Evolutionary conservation across 768 basidiomycete genomes (phyloP).

Genomic region (Tremella mesenterica): DNA sequence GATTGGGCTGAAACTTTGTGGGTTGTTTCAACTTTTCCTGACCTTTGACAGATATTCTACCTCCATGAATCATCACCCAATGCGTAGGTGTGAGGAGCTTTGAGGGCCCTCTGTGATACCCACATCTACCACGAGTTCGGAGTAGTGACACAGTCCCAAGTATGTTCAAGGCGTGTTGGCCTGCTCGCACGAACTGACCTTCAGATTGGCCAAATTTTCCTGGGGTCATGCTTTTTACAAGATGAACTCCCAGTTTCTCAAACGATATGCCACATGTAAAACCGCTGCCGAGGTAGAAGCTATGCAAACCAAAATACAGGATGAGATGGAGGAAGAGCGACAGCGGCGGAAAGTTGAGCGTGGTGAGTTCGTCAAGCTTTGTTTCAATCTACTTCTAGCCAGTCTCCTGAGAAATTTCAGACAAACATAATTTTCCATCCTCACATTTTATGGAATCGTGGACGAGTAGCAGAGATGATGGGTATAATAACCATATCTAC

Average conservation of each 20-base stretch:
- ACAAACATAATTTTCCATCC: background rate
- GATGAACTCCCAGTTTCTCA: slow-evolving; percentile 66
- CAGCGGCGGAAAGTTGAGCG: slow-evolving; percentile 17
- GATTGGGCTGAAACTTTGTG: slow-evolving; percentile 64
- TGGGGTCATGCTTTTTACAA: slow-evolving; percentile 85
- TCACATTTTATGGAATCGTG: background rate
- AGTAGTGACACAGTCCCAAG: no score
- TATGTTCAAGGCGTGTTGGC: background rate
- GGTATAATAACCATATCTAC: no score
- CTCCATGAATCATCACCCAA: no score
- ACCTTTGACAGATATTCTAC: background rate
- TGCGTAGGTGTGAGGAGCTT: no score
- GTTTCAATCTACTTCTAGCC: background rate
- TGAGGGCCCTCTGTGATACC: no score
- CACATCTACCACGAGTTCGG: no score
- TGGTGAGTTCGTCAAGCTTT: slow-evolving; percentile 1
- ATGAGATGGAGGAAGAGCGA: slow-evolving; percentile 42
- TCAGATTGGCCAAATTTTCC: slow-evolving; percentile 62
- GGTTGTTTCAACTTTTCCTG: slow-evolving; percentile 2
- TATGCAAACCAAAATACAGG: slow-evolving; percentile 43
- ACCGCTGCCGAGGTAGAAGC: slow-evolving; percentile 42
- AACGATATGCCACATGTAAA: slow-evolving; percentile 65
- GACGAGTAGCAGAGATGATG: background rate
- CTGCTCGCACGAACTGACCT: background rate
- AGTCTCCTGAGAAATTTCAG: no score